Evolutionary conservation across 2,329 filamentous ascomycete species (phyloP).

Genomic region (Emmonsiellopsis sp.): DNA sequence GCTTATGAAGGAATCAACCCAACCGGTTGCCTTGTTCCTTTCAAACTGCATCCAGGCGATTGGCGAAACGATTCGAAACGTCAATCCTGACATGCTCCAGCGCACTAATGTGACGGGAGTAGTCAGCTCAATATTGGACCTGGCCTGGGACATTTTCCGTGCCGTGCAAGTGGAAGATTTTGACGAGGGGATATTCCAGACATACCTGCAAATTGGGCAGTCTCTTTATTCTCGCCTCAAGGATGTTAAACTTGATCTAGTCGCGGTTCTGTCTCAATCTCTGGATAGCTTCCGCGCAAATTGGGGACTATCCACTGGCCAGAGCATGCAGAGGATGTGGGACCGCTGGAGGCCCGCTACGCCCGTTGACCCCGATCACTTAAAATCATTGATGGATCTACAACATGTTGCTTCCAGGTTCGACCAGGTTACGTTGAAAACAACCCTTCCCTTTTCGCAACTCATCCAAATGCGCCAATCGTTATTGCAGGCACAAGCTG

Average conservation of each 20-base stretch:
- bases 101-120: slow-evolving; percentile 15
- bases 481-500: slow-evolving; percentile 29
- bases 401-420: slow-evolving; percentile 29
- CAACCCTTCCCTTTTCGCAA: slow-evolving; percentile 27
- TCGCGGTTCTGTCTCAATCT: slow-evolving; percentile 19
- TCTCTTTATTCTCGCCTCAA: slow-evolving; percentile 26
- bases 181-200: slow-evolving; percentile 47
- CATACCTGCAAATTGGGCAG: slow-evolving; percentile 40
- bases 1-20: slow-evolving; percentile 34
- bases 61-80: slow-evolving; percentile 25
- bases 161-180: slow-evolving; percentile 35
- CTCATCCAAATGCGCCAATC: slow-evolving; percentile 28
- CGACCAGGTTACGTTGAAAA: slow-evolving; percentile 27
- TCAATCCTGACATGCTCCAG: slow-evolving; percentile 20
- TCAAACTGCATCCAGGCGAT: slow-evolving; percentile 28
- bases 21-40: slow-evolving; percentile 30
- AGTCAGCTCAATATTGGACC: slow-evolving; percentile 26
- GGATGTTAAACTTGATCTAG: slow-evolving; percentile 21
- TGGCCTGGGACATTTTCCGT: slow-evolving; percentile 43
- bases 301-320: slow-evolving; percentile 64
- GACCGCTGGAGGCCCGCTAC: slow-evolving; percentile 56
- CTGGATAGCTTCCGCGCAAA: slow-evolving; percentile 55
- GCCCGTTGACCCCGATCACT: slow-evolving; percentile 28
- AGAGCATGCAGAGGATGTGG: slow-evolving; percentile 77
- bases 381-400: slow-evolving; percentile 27